Conservation (phyloP, 2,329 filamentous ascomycete genomes). For the Ophioceras dolichostomum region DNA sequence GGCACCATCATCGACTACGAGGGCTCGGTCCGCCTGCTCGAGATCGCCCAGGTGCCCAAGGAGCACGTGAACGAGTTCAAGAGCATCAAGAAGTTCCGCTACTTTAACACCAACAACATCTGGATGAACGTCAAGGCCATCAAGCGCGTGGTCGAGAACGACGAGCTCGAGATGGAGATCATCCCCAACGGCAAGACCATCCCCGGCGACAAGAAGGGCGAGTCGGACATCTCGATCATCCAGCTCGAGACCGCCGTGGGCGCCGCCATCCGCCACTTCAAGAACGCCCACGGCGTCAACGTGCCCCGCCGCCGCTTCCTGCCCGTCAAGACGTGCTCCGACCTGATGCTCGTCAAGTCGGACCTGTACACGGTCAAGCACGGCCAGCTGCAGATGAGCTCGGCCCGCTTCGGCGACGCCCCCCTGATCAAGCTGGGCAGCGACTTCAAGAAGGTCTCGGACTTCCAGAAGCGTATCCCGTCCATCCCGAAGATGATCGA, state of each 20-base stretch:
- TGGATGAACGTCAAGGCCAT: conserved; percentile 97
- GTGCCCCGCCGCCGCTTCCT: conserved; percentile 95
- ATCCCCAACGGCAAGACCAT: conserved; percentile 99
- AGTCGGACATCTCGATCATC: conserved; percentile 93
- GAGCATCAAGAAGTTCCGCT: conserved; percentile 99
- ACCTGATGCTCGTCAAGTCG: conserved; percentile 99
- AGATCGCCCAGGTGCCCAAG: conserved; percentile 99
- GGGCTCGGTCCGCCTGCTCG: conserved; percentile 87
- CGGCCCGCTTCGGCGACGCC: conserved; percentile 89
- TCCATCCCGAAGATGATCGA: conserved; percentile 86
- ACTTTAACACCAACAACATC: conserved; percentile 99
- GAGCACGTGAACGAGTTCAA: conserved; percentile 99
- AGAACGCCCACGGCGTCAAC: conserved; percentile 97
- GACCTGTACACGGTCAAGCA: conserved; percentile 98
- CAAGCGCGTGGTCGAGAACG: conserved; percentile 97
- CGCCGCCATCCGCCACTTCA: conserved; percentile 97
- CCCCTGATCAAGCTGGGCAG: conserved; percentile 96
- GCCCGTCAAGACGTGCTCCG: conserved; percentile 99
- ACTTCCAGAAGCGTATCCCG: conserved; percentile 79
- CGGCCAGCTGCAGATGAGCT: conserved; percentile 94
- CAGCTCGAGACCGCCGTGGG: conserved; percentile 98
- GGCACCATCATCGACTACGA: conserved; percentile 99
- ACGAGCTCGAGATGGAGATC: conserved; percentile 98
- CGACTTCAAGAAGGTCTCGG: conserved; percentile 99
- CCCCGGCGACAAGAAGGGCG: conserved; percentile 97